Evolutionary conservation across 805 yeast species (phyloP).

Genomic region (Starmerella geochares): DNA sequence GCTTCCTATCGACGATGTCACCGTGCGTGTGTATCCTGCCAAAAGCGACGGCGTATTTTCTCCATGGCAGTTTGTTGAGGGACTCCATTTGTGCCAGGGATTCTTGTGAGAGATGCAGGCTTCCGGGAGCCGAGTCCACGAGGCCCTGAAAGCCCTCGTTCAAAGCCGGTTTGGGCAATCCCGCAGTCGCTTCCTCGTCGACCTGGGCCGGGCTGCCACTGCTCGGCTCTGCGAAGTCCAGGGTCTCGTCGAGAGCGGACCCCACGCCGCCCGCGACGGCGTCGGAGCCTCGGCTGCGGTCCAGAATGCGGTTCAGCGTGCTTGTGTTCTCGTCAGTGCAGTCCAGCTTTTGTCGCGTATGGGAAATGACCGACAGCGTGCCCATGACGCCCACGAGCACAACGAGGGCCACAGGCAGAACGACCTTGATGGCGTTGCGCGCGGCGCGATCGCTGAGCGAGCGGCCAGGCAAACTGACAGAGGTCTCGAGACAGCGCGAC

Average conservation of each 20-base stretch:
- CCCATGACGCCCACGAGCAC: constrained; percentile 3
- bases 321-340: not conserved
- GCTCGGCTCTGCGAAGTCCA: constrained; percentile 4
- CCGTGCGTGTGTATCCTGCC: constrained; percentile 76
- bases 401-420: constrained; percentile 1
- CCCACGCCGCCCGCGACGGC: constrained; percentile 2
- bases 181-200: not conserved
- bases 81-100: constrained; percentile 28
- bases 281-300: not conserved
- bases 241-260: constrained; percentile 10
- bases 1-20: constrained; percentile 61
- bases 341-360: not conserved
- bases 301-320: not conserved
- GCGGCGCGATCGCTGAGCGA: not conserved
- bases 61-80: constrained; percentile 61
- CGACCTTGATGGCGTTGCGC: constrained; percentile 1
- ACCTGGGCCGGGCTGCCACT: not conserved
- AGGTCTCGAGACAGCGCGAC: constrained; percentile 14
- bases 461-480: not conserved
- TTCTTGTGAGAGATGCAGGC: not conserved
- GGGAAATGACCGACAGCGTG: not conserved
- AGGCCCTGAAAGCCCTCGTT: constrained; percentile 12
- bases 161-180: not conserved
- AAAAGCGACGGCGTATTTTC: constrained; percentile 62
- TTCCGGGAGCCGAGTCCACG: constrained; percentile 6